A percentile compares a stretch with the other conserved stretches of the same genome.
Conservation (phyloP, 2,329 filamentous ascomycete genomes). For the Aspergillus intermedius region DNA sequence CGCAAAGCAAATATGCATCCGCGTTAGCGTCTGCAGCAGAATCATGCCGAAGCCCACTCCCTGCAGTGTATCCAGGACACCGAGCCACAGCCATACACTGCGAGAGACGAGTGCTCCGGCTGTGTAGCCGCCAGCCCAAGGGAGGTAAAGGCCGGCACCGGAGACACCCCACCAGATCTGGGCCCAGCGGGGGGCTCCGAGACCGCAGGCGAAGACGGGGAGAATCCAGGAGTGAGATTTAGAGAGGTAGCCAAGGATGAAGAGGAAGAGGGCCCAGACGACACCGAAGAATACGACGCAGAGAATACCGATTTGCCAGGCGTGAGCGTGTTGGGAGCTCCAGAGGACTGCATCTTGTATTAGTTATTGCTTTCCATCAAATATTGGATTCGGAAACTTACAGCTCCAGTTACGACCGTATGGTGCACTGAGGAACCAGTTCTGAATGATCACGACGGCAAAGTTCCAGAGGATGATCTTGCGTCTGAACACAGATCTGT, state of each 20-base stretch:
- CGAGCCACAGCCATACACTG: constrained; percentile 61
- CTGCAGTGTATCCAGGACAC: constrained; percentile 58
- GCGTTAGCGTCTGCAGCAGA: constrained; percentile 57
- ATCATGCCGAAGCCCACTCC: constrained; percentile 64
- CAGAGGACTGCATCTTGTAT: constrained; percentile 43
- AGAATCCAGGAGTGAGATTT: constrained; percentile 60
- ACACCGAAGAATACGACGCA: constrained; percentile 44
- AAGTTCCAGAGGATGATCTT: constrained; percentile 65
- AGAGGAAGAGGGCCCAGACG: constrained; percentile 46
- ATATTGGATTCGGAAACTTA: constrained; percentile 9
- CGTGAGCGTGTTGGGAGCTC: constrained; percentile 49
- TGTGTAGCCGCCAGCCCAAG: constrained; percentile 53
- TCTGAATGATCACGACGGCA: constrained; percentile 57
- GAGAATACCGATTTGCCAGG: constrained; percentile 53
- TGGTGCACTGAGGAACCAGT: constrained; percentile 60
- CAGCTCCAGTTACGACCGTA: constrained; percentile 63
- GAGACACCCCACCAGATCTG: constrained; percentile 62
- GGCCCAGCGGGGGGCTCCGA: constrained; percentile 59
- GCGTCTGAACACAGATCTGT: constrained; percentile 54
- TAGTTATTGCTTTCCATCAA: not conserved
- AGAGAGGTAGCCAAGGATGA: constrained; percentile 50
- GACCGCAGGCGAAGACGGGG: constrained; percentile 60
- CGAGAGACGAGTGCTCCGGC: constrained; percentile 52
- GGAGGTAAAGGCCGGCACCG: constrained; percentile 55
- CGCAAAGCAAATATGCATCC: constrained; percentile 59